These are phyloP conservation scores for Biscogniauxia marginata DNA, from an alignment of 2,329 filamentous ascomycete genomes.

Conservation along the genomic window DNA sequence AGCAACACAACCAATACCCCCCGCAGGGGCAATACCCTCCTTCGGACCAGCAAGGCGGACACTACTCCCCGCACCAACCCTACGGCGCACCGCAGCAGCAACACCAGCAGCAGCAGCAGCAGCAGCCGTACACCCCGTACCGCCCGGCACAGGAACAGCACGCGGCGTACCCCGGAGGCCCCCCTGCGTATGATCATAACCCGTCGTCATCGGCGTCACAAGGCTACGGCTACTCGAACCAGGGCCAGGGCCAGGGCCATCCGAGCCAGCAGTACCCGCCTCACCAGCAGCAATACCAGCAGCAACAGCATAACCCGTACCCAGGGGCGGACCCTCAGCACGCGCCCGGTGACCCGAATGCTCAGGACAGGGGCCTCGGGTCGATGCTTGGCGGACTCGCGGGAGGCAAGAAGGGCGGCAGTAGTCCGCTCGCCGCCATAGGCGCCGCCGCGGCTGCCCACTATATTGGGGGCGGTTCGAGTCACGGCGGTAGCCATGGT, in stretches of 20 bases:
- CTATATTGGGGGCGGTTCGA: constrained; percentile 16
- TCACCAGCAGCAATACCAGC: constrained; percentile 20
- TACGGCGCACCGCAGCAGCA: constrained; percentile 18
- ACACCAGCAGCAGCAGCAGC: constrained; percentile 10
- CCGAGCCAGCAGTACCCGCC: constrained; percentile 9
- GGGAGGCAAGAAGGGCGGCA: constrained; percentile 14
- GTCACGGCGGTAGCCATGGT: constrained; percentile 6
- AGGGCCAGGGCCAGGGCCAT: constrained; percentile 19
- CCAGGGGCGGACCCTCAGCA: constrained; percentile 10
- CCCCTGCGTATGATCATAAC: constrained; percentile 12
- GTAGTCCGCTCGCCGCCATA: constrained; percentile 18
- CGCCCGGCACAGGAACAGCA: constrained; percentile 15
- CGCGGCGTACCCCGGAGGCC: constrained; percentile 17
- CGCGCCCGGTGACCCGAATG: constrained; percentile 7
- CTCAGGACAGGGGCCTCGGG: constrained; percentile 24
- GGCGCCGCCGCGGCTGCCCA: constrained; percentile 25
- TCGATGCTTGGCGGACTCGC: constrained; percentile 21
- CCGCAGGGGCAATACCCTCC: constrained; percentile 12
- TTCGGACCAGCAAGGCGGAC: constrained; percentile 10
- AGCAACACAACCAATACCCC: constrained; percentile 16
- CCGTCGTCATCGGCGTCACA: constrained; percentile 8
- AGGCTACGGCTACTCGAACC: not conserved
- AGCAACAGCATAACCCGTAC: constrained; percentile 13
- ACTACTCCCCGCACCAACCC: constrained; percentile 8
- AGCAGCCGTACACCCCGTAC: constrained; percentile 11